Percentiles rank a stretch among this genome's conserved stretches.
These are phyloP conservation scores for Raffaelea deltoideospora DNA, from an alignment of 2,329 filamentous ascomycete genomes.

Conservation along the genomic window DNA sequence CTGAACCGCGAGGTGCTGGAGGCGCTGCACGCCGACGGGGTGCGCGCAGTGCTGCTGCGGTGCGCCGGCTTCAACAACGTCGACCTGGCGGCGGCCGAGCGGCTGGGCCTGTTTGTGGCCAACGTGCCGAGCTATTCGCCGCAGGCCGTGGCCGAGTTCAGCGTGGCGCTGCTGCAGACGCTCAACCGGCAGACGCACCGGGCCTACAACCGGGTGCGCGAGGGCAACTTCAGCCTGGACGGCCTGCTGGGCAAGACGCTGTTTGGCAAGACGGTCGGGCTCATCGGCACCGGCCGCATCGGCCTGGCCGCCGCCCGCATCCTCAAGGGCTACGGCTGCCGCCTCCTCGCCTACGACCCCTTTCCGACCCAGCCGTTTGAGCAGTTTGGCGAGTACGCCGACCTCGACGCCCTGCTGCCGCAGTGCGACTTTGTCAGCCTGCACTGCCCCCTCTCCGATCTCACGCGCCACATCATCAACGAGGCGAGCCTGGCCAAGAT, in stretches of 20 bases:
- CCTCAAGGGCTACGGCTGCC: conserved; percentile 49
- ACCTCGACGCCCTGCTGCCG: conserved; percentile 37
- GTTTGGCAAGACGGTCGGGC: conserved; percentile 48
- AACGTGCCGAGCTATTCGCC: conserved; percentile 55
- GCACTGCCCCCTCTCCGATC: conserved; percentile 48
- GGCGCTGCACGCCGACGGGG: conserved; percentile 31
- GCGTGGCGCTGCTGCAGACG: conserved; percentile 51
- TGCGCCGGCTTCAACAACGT: conserved; percentile 58
- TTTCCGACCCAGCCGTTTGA: conserved; percentile 32
- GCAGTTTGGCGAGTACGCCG: conserved; percentile 32
- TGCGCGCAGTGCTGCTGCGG: conserved; percentile 45
- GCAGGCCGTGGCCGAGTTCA: conserved; percentile 55
- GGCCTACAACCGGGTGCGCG: conserved; percentile 51
- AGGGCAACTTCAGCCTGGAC: conserved; percentile 52
- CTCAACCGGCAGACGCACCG: conserved; percentile 53
- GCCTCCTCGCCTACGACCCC: conserved; percentile 45
- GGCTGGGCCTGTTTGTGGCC: conserved; percentile 43
- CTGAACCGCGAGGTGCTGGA: conserved; percentile 35
- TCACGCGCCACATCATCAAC: conserved; percentile 47
- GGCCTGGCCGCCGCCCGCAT: conserved; percentile 47
- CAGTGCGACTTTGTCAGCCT: conserved; percentile 47
- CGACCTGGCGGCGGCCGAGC: conserved; percentile 39
- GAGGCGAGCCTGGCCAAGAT: conserved; percentile 34
- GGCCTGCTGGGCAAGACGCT: conserved; percentile 48
- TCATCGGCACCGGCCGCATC: conserved; percentile 51